These are phyloP conservation scores for Chlorella sp. DNA, from an alignment of 139 green algal species.

Conservation along the genomic window DNA sequence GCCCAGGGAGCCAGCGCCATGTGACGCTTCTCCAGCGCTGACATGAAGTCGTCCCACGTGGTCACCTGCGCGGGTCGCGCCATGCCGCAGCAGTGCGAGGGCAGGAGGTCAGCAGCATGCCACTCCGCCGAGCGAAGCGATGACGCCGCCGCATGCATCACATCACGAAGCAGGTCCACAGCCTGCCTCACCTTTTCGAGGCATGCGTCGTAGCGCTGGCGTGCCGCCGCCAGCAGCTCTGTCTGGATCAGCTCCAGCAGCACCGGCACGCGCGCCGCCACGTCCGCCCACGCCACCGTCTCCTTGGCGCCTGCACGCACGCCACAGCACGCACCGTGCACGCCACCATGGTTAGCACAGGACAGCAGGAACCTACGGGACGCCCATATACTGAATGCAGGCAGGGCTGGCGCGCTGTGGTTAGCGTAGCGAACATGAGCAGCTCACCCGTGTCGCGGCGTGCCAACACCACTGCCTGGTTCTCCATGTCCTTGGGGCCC, in stretches of 20 bases:
- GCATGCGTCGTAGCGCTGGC: constrained; percentile 44
- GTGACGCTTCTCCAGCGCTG: constrained; percentile 81
- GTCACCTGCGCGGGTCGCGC: constrained; percentile 28
- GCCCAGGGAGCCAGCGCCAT: constrained; percentile 92
- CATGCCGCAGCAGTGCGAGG: no score
- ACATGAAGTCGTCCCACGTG: constrained; percentile 93
- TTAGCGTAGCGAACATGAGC: no score
- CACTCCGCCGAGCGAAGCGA: no score
- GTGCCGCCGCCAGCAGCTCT: constrained; percentile 72
- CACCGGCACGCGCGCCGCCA: constrained; percentile 45
- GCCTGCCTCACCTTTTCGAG: constrained; percentile 48
- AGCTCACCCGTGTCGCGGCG: constrained; percentile 83
- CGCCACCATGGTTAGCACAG: no score
- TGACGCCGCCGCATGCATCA: no score
- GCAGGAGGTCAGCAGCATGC: no score
- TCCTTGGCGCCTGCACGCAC: constrained; percentile 67
- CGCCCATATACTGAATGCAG: no score
- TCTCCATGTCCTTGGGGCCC: constrained; percentile 91
- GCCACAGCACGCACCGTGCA: background rate
- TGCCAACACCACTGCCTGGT: constrained; percentile 67
- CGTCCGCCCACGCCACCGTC: constrained; percentile 65
- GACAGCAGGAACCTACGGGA: no score
- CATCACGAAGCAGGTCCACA: no score
- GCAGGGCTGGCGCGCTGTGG: no score
- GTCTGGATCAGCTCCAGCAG: constrained; percentile 83